Evolutionary conservation across 164 flowering plant species (phyloP).

Genomic region (Brasenia schreberi): DNA sequence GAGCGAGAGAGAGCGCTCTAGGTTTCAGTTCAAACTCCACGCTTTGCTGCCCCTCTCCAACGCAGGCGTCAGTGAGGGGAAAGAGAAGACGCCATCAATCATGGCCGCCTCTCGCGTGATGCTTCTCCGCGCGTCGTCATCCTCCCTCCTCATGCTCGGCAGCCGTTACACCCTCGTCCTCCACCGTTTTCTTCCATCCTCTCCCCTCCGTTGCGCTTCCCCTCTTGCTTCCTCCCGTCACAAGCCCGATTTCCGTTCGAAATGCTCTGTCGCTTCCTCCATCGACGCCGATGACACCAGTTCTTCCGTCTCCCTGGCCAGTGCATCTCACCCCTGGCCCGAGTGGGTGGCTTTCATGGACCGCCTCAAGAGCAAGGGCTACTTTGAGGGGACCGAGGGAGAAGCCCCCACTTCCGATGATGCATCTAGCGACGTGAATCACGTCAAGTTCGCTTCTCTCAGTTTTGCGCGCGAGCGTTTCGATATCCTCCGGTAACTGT

Average conservation of each 20-base stretch:
- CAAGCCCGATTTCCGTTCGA: background rate
- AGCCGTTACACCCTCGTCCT: background rate
- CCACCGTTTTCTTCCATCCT: background rate
- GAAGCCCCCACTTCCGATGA: background rate
- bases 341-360: conserved; percentile 69
- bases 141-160: background rate
- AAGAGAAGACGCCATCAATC: background rate
- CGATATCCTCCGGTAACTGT: conserved; percentile 50
- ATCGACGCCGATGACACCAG: background rate
- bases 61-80: no score
- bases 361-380: conserved; percentile 47
- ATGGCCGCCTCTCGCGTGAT: background rate
- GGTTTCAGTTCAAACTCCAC: background rate
- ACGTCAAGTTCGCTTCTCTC: conserved; percentile 47
- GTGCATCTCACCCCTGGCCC: conserved; percentile 57
- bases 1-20: background rate
- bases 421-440: conserved; percentile 20
- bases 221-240: background rate
- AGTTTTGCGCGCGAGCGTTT: conserved; percentile 67
- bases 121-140: background rate
- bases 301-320: background rate
- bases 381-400: conserved; percentile 15
- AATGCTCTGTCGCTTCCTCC: background rate
- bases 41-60: no score
- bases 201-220: background rate